Percentiles rank a stretch among this genome's conserved stretches.
Conservation (phyloP, 2,329 filamentous ascomycete species). For the Elsinoe fawcettii region DNA sequence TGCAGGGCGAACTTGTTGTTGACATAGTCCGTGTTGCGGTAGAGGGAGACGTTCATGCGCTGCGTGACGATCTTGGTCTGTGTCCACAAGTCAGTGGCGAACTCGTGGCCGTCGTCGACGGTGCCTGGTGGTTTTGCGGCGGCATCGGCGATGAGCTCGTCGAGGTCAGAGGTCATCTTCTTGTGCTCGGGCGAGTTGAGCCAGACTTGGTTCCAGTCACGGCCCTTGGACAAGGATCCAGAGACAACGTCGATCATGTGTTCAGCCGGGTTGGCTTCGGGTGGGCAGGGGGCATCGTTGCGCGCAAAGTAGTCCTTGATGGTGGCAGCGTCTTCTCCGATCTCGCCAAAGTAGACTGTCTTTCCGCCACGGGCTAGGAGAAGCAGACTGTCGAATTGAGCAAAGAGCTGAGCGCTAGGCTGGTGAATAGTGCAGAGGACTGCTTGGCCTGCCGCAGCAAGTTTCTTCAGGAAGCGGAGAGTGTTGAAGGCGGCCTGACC, state of each 20-base stretch:
- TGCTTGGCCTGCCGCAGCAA: constrained; percentile 59
- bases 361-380: constrained; percentile 58
- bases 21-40: constrained; percentile 58
- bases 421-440: constrained; percentile 65
- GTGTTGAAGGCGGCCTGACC: constrained; percentile 60
- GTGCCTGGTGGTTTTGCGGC: constrained; percentile 30
- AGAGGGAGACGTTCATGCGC: constrained; percentile 52
- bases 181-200: constrained; percentile 30
- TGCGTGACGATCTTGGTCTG: constrained; percentile 37
- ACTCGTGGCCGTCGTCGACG: constrained; percentile 37
- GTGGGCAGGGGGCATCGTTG: constrained; percentile 47
- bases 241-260: constrained; percentile 44
- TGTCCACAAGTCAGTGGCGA: constrained; percentile 36
- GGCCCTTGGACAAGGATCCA: constrained; percentile 37
- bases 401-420: constrained; percentile 58
- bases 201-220: constrained; percentile 42
- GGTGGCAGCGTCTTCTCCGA: constrained; percentile 36
- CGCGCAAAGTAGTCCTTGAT: constrained; percentile 44
- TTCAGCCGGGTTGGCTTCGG: constrained; percentile 48
- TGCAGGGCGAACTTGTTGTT: constrained; percentile 56
- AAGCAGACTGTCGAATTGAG: constrained; percentile 58
- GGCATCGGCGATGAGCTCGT: constrained; percentile 33
- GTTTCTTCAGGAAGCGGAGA: constrained; percentile 57
- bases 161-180: constrained; percentile 34
- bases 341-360: constrained; percentile 59